phyloP scores from a whole-genome alignment of 2,329 filamentous ascomycete species.

The Scleromitrula shiraiana region DNA sequence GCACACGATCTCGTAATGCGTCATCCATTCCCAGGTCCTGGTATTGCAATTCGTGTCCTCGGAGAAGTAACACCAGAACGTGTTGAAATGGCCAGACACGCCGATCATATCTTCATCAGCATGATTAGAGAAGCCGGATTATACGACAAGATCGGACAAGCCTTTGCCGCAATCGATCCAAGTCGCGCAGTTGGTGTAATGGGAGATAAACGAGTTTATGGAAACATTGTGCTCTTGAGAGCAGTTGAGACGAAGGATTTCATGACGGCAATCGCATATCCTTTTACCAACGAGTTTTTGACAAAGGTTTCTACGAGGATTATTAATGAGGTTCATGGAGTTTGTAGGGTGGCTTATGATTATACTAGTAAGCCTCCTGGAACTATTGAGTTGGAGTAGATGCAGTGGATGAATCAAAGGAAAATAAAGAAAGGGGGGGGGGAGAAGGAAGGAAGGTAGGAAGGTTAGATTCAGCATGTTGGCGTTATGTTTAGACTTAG shows the following conservation, averaged over 20 bases:
- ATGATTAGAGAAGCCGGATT: constrained; percentile 66
- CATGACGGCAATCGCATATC: constrained; percentile 30
- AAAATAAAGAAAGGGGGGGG: too few relatives aligned
- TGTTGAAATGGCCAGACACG: constrained; percentile 70
- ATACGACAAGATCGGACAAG: constrained; percentile 64
- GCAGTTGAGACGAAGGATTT: constrained; percentile 50
- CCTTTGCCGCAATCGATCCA: constrained; percentile 60
- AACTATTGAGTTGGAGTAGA: constrained; percentile 66
- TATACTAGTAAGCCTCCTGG: constrained; percentile 40
- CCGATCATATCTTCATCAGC: constrained; percentile 70
- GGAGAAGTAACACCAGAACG: constrained; percentile 77
- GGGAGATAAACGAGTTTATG: constrained; percentile 60
- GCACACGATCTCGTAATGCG: constrained; percentile 68
- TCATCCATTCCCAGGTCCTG: constrained; percentile 70
- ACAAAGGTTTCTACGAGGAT: constrained; percentile 59
- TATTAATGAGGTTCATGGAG: constrained; percentile 57
- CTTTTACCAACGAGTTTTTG: constrained; percentile 54
- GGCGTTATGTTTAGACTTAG: too few relatives aligned
- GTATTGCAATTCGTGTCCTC: constrained; percentile 62
- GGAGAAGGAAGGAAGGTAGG: too few relatives aligned
- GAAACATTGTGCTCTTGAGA: constrained; percentile 52
- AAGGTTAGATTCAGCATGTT: too few relatives aligned
- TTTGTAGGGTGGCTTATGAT: constrained; percentile 65
- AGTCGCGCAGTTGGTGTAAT: constrained; percentile 59
- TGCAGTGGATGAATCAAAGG: too few relatives aligned